Base-by-base conservation (phyloP, 2,329 filamentous ascomycete genomes). In the Claviceps monticola region DNA sequence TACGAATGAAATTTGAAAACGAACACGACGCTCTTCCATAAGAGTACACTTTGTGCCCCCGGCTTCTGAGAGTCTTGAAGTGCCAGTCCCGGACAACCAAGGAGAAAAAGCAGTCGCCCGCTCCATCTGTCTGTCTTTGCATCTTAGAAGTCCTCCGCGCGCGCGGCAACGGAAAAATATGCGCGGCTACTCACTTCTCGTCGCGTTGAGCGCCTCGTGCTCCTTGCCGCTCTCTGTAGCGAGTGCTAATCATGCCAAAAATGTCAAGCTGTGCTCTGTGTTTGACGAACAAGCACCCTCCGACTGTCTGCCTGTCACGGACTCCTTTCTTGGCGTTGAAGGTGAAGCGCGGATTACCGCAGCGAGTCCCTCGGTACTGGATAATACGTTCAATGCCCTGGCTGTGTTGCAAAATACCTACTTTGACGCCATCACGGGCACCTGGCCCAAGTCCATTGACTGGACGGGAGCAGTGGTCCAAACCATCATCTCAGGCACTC, bases 381-480 rank as follows among this genome's bases (percentile, higher is more conserved):
- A 72, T 36, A 66, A 78, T 54, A 71, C 83, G 19, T 69, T 86
- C 46, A 66, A 75, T 48, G 84, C 87, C 5, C 73, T 96, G 56
- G 74, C 80, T 46, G 80, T 84, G 5, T 80, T 96, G 74, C 89
- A 96, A 64, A 73, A 79, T 50, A 71, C 75, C 26, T 95, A 88
- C 68, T 96, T 93, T 63, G 76, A 82, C 46, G 69, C 84, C 4
- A 86, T 86, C 75, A 71, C 84, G 38, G 89, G 86, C 11, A 88
- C 81, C 26, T 97, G 90, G 88, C 88, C 89, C 0, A 74, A 75
- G 1, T 79, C 86, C 36, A 96, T 95, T 60, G 91, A 96, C 70
- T 97, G 91, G 91, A 97, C 91, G 0, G 84, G 83, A 17, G 90
- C 91, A 4, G 88, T 96, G 8, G 73, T 88, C 59, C 82, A 83